Evolutionary conservation across 345 rosid genomes (phyloP).

Genomic region (Populus ilicifolia): DNA sequence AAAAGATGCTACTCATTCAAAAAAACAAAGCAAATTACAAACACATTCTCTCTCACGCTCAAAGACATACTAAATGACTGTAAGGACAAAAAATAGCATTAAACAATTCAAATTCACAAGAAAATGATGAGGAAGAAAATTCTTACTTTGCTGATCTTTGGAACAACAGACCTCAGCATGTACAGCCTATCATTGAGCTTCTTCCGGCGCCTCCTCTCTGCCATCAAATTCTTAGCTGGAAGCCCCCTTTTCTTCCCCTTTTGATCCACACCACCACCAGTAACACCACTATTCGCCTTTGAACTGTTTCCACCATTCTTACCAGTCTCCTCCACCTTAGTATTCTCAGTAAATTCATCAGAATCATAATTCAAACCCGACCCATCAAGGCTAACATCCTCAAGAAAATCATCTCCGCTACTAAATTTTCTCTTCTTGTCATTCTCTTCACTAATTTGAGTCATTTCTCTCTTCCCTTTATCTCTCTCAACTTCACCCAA

Average conservation of each 20-base stretch:
- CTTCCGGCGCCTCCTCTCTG: constrained; percentile 65
- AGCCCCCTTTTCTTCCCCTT: constrained; percentile 56
- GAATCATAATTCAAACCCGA: constrained; percentile 54
- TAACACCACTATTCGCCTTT: constrained; percentile 40
- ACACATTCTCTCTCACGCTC: background rate
- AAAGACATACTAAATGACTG: constrained; percentile 6
- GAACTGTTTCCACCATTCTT: constrained; percentile 42
- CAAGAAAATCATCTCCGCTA: constrained; percentile 28
- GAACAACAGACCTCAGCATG: constrained; percentile 95
- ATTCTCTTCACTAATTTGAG: constrained; percentile 27
- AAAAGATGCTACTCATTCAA: background rate
- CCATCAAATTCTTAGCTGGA: constrained; percentile 72
- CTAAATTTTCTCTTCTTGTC: constrained; percentile 30
- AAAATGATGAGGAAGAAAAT: constrained; percentile 15
- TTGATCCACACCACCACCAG: constrained; percentile 31
- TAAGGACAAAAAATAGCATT: background rate
- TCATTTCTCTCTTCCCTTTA: constrained; percentile 41
- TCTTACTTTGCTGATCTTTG: constrained; percentile 96
- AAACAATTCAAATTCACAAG: constrained; percentile 16
- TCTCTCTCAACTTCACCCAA: constrained; percentile 37
- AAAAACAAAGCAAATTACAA: background rate
- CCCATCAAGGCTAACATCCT: constrained; percentile 48
- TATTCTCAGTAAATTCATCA: constrained; percentile 45
- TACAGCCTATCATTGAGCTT: constrained; percentile 60
- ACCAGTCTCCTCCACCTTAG: constrained; percentile 36